Evolutionary conservation across 2,329 filamentous ascomycete genomes (phyloP), one percentile per base, ranked within the genome.

Genomic region (Aspergillus clavatus): DNA sequence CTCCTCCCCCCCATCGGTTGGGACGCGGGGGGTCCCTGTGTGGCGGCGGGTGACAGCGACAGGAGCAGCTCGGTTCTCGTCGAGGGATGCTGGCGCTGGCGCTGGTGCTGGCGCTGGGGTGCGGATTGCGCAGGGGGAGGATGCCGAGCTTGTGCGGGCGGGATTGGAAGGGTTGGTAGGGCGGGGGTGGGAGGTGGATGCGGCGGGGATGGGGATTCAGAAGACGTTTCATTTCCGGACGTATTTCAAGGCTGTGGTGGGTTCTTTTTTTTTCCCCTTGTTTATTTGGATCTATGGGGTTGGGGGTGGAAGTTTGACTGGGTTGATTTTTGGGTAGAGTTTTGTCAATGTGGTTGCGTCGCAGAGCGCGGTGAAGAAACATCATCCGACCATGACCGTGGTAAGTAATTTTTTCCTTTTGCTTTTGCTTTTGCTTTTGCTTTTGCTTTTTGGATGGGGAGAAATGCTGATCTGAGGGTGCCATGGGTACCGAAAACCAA

Each of bases 161-260:
- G 55, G 53, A 7, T 49, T 63, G 29, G 43, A 60, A 28, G 40
- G 48, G 7, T 47, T 69, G 33, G 52, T 58, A 27, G 47, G 55
- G 27, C 51, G 60, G 16, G 62, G 61, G 28, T 70, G 67, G 67
- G 50, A 41, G 5, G 46, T 68, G 40, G 66, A 68, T 43, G 52
- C 55, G 16, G 61, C 64, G 5, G 56, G 58, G 5, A 60, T 57
- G 55, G 66, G 65, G 1, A 41, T 70, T 6, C 55, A 53, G 16
- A 70, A 69, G 53, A 69, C 65, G 10, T 70, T 61, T 49, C 59
- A 65, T 54, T 70, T 70, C 43, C 62, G 61, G 42, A 62, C 59
- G 3, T 70, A 69, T 47, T 67, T 67, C 24, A 70, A 68, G 49
- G 63, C 62, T 3, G 56, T 67, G 49, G 66, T 69, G 45, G 39